phyloP scores from a whole-genome alignment of 345 rosid genomes.

The Cardamine occulta region DNA sequence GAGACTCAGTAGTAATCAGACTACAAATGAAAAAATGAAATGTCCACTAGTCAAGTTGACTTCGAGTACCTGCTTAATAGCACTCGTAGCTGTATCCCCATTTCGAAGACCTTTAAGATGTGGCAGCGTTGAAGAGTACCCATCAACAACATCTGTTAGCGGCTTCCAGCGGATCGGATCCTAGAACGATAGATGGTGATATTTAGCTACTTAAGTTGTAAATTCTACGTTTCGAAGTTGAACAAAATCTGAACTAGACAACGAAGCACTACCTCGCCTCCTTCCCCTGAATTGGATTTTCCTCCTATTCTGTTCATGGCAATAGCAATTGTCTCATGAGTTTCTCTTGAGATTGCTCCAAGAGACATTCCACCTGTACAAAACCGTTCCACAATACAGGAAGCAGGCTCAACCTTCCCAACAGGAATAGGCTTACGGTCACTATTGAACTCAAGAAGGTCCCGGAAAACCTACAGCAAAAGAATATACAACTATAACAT shows the following conservation, averaged over 20 bases:
- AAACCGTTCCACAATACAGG: conserved; percentile 82
- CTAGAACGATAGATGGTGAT: conserved; percentile 44
- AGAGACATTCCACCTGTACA: conserved; percentile 99
- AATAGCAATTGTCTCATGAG: conserved; percentile 98
- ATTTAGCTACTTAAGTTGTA: conserved; percentile 4
- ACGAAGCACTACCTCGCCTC: conserved; percentile 84
- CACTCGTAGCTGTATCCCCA: conserved; percentile 99
- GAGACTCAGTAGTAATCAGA: conserved; percentile 4
- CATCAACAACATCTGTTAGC: conserved; percentile 91
- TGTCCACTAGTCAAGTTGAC: conserved; percentile 18
- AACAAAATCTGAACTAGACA: conserved; percentile 16
- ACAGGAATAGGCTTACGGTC: conserved; percentile 85
- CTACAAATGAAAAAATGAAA: conserved; percentile 25
- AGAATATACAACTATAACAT: conserved; percentile 15
- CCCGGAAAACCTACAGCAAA: conserved; percentile 83
- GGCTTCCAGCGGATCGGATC: conserved; percentile 99
- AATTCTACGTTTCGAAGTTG: background rate
- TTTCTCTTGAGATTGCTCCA: conserved; percentile 99
- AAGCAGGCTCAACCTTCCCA: conserved; percentile 93
- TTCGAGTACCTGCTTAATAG: conserved; percentile 84
- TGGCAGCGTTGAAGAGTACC: conserved; percentile 94
- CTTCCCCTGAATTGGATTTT: conserved; percentile 98
- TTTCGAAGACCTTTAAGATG: conserved; percentile 99
- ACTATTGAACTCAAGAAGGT: conserved; percentile 95
- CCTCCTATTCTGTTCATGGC: conserved; percentile 99